Conservation (phyloP, 2,329 filamentous ascomycete genomes). For the Akanthomyces lecanii region DNA sequence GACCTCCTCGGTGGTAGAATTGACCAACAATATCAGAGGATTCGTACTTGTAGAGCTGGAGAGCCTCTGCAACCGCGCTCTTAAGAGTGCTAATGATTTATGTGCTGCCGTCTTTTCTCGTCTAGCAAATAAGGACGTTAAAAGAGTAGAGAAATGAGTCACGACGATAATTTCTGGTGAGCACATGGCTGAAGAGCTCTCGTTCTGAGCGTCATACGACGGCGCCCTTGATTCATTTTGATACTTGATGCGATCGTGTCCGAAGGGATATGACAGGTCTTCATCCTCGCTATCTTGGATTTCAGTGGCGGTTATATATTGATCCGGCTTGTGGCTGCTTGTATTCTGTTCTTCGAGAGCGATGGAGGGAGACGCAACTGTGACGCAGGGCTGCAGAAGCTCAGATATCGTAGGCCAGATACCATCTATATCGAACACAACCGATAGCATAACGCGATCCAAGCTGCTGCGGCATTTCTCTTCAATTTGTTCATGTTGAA, state of each 20-base stretch:
- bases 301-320: conserved; percentile 18
- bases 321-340: background rate
- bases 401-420: conserved; percentile 54
- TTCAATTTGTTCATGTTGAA: background rate
- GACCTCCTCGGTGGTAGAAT: conserved; percentile 38
- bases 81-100: conserved; percentile 43
- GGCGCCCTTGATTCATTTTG: background rate
- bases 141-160: conserved; percentile 50
- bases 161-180: conserved; percentile 48
- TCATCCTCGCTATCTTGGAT: conserved; percentile 40
- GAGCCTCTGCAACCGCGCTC: conserved; percentile 42
- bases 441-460: conserved; percentile 48
- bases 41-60: conserved; percentile 36
- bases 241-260: background rate
- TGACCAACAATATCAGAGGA: conserved; percentile 52
- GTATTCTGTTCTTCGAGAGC: background rate
- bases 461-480: conserved; percentile 35
- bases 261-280: conserved; percentile 20
- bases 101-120: conserved; percentile 46
- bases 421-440: conserved; percentile 56
- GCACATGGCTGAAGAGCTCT: background rate
- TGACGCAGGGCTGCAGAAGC: conserved; percentile 29
- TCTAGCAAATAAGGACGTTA: conserved; percentile 49
- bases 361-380: background rate
- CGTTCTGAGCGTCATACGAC: background rate